Conservation (phyloP, 495 filamentous ascomycete species). For the Aspergillus cristatus region DNA sequence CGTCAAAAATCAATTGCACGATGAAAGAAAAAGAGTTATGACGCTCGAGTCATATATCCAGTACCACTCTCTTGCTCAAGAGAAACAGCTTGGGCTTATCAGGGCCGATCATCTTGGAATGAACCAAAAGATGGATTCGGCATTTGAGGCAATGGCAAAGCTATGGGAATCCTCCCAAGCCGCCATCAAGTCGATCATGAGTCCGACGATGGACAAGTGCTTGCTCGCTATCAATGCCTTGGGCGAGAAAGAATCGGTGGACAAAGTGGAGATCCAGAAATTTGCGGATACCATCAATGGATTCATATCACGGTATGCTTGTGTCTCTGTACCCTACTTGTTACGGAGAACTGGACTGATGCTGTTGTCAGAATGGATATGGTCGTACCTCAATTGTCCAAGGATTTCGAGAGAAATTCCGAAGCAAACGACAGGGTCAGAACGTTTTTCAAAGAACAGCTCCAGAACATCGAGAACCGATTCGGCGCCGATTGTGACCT, state of each 20-base stretch:
- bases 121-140: constrained; percentile 10
- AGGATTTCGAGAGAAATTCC: constrained; percentile 6
- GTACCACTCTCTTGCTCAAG: constrained; percentile 17
- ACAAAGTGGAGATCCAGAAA: constrained; percentile 12
- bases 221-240: constrained; percentile 10
- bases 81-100: constrained; percentile 15
- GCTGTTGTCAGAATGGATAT: constrained; percentile 11
- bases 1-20: constrained; percentile 12
- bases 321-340: background rate
- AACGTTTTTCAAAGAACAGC: constrained; percentile 10
- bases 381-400: constrained; percentile 10
- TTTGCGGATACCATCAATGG: constrained; percentile 11
- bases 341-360: background rate
- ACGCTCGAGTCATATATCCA: constrained; percentile 28
- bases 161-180: constrained; percentile 8
- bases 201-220: constrained; percentile 10
- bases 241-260: constrained; percentile 8
- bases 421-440: constrained; percentile 9
- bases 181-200: constrained; percentile 6
- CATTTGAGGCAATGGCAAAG: constrained; percentile 7
- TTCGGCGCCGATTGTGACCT: constrained; percentile 17
- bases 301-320: constrained; percentile 18
- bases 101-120: constrained; percentile 19
- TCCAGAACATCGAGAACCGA: constrained; percentile 10
- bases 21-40: constrained; percentile 20